These are phyloP conservation scores for Boletus rex-veris DNA, from an alignment of 768 basidiomycete species.

Conservation along the genomic window DNA sequence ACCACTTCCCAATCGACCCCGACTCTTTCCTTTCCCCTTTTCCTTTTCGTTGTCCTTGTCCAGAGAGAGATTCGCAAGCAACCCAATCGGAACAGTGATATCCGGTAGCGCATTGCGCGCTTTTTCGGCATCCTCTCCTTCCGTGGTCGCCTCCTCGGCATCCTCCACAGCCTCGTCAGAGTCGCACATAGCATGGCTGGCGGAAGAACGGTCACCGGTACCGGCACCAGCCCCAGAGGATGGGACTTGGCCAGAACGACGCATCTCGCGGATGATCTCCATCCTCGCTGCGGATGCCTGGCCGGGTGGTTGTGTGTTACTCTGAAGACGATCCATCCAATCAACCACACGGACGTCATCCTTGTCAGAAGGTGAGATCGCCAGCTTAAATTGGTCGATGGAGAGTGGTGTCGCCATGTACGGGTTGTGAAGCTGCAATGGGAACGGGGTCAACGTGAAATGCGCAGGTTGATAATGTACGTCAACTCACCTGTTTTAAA, in stretches of 20 bases:
- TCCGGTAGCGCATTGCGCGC: conserved; percentile 56
- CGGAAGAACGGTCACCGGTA: neutral
- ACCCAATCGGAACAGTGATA: conserved; percentile 67
- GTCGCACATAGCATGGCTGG: conserved; percentile 21
- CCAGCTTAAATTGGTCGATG: conserved; percentile 75
- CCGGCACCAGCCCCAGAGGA: neutral
- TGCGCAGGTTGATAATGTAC: neutral
- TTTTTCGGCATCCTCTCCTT: conserved; percentile 44
- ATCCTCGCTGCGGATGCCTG: conserved; percentile 33
- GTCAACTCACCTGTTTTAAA: conserved; percentile 63
- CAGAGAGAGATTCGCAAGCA: conserved; percentile 71
- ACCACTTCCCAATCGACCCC: conserved; percentile 28
- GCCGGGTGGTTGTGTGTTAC: conserved; percentile 50
- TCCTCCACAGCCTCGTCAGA: conserved; percentile 39
- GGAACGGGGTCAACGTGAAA: neutral
- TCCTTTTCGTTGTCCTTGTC: conserved; percentile 47
- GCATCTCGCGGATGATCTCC: conserved; percentile 29
- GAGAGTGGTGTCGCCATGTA: conserved; percentile 76
- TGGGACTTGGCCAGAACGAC: conserved; percentile 25
- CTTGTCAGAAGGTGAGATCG: conserved; percentile 71
- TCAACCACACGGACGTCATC: conserved; percentile 66
- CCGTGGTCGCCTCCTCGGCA: conserved; percentile 30
- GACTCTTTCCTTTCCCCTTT: conserved; percentile 39
- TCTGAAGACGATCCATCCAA: conserved; percentile 71
- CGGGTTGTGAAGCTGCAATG: conserved; percentile 58